phyloP scores from a whole-genome alignment of 2,329 filamentous ascomycete species.

The Pseudogymnoascus sp. region DNA sequence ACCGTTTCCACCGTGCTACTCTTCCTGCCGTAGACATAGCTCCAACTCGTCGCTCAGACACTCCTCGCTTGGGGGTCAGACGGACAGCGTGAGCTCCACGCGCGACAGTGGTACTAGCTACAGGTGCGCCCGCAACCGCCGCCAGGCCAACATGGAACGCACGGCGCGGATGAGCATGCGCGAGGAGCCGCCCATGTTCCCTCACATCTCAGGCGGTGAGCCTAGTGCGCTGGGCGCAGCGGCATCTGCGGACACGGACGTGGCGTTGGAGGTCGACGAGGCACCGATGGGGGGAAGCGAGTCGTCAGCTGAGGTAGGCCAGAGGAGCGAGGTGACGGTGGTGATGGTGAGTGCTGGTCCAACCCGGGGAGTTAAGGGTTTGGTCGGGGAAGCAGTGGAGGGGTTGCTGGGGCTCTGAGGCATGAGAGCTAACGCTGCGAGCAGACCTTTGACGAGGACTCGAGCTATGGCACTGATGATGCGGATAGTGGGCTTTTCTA shows the following conservation, averaged over 20 bases:
- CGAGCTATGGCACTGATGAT: conserved; percentile 2
- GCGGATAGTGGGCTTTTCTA: not conserved
- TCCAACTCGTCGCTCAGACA: not conserved
- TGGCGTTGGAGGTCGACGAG: not conserved
- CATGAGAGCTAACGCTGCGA: not conserved
- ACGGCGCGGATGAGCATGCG: not conserved
- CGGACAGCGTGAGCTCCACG: not conserved
- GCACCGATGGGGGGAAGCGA: not conserved
- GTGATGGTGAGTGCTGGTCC: not conserved
- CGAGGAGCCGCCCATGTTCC: conserved; percentile 1
- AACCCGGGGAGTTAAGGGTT: not conserved
- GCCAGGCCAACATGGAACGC: not conserved
- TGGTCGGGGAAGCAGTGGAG: not conserved
- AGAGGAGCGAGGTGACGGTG: not conserved
- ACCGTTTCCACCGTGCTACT: not conserved
- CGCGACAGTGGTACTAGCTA: not conserved
- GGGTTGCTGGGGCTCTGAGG: not conserved
- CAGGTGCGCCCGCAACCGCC: not conserved
- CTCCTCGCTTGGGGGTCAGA: not conserved
- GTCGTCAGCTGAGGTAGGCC: not conserved
- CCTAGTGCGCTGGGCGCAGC: not conserved
- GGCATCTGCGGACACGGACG: not conserved
- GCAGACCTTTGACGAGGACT: not conserved
- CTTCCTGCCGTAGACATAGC: not conserved
- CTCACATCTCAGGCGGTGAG: not conserved